Base-by-base conservation (phyloP, 495 filamentous ascomycete genomes). In the Neurospora sp. region DNA sequence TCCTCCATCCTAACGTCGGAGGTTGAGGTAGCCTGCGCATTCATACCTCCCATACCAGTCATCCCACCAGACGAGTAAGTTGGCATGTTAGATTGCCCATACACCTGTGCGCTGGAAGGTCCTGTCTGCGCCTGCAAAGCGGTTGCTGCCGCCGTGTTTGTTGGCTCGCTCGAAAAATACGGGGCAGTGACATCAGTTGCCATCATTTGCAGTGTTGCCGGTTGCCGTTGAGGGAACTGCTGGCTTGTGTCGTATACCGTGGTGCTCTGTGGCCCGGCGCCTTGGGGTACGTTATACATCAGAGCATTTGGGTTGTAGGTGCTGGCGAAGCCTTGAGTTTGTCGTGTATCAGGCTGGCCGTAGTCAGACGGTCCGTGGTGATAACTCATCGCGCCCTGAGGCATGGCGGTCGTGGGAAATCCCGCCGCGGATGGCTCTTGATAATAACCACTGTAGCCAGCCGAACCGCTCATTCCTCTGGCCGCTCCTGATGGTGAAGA, bases 191-290 rank as follows among this genome's bases (percentile, higher is more conserved):
- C 86, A 79, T 87, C 87, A 71, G 88, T 87, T 72, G 90, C 85
- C 79, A 96, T 86, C 78, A 93, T 89, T 76, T 96, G 93, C 77
- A 97, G 87, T 59, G 89, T 89, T 89, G 93, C 90, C 85, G 90
- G 88, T 76, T 92, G 93, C 85, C 93, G 91, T 78, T 89, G 85
- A 75, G 87, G 85, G 83, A 94, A 97, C 81, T 91, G 92, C 83
- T 92, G 88, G 81, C 90, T 88, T 75, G 90, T 84, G 81, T 94
- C 91, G 84, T 97, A 97, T 74, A 90, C 87, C 73, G 86, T 85
- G 78, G 85, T 89, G 72, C 44, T 76, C 71, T 81, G 79, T 80
- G 89, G 84, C 76, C 90, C 83, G 76, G 85, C 85, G 76, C 90
- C 86, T 82, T 92, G 90, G 81, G 87, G 85, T 72, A 94, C 89